Base-by-base conservation (phyloP, 352 stramenopile species). In the Phytopythium mirpurense region DNA sequence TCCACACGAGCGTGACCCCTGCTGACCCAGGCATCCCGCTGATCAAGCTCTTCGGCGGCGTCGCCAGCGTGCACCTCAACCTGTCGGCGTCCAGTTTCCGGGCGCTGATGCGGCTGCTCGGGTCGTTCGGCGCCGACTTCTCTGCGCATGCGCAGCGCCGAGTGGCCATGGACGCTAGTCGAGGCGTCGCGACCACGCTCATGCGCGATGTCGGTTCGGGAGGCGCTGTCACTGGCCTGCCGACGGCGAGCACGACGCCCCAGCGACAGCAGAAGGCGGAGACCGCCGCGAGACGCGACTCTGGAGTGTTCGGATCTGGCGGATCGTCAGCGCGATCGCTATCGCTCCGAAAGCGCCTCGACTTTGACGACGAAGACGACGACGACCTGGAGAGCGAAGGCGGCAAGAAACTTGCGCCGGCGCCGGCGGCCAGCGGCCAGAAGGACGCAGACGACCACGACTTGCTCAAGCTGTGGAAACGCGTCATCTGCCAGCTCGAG, bases 21-120 rank as follows among this genome's bases (percentile, higher is more conserved):
- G 78, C 87, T 59, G 84, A 94, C 38, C 82, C 80, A 1, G 88
- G 74, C 9, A 85, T 90, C 46, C 78, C 84, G 35, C 66, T 94
- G 14, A 47, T 92, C 10, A 94, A 93, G 52, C 54, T 93, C 15
- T 72, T 83, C 51, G 84, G 84, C 27, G 75, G 73, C 10, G 68
- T 94, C 9, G 70, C 88, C 29, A 83, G 65, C 29, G 73, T 94
- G 15, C 71, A 80, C 24, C 36, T 93, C 27, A 90, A 88, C 59
- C 56, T 94, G n/a, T 87, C 80, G 3, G 65, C 72, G 14, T 63
- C 62, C 27, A 87, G 63, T 49, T 93, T 88, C 45, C 65, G 66
- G 15, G 69, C 78, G 2, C 42, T 94, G 41, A 56, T 89, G 50
- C 63, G 70, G 23, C 54, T 94, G 27, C 51, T 91, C 5, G 63